Evolutionary conservation across 306 rosid species (phyloP), one percentile per base, ranked within the genome.

Genomic region (Luffa acutangula): DNA sequence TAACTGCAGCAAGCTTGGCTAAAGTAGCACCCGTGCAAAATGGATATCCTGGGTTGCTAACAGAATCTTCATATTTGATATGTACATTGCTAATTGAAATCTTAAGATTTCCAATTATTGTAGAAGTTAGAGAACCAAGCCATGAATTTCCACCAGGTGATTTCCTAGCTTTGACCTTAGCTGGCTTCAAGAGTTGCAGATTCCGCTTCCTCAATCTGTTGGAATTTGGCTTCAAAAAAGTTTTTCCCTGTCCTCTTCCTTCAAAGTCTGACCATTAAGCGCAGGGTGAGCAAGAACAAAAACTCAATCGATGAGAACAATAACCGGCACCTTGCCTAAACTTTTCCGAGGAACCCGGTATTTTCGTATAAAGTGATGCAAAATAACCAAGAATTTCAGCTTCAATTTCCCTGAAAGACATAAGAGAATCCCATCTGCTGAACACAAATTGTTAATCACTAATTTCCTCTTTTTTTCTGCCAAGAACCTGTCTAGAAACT

Each of bases 281-380:
- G 87, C 91, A 76, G 99, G 99, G 82, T 93, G 90, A 63, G 97
- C 97, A 79, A 95, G 94, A 88, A 95, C 84, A 81, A 95, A 95
- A 41, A 95, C 97, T 52, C 99, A 94, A 81, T 95, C 99, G n/a
- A 93, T 82, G 64, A 95, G 86, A 87, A 95, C 97, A 84, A 95
- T 90, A 49, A 95, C 99, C 11, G 97, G 99, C 88, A 93, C 97
- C 88, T 95, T 95, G 72, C 97, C 99, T 92, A 95, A 90, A 81
- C 99, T 90, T 93, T 95, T 95, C 99, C 99, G 93, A n/a, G 99
- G 99, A 80, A 95, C 99, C 99, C n/a, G n/a, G n/a, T n/a, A n/a
- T n/a, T n/a, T n/a, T n/a, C n/a, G n/a, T n/a, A n/a, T n/a, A n/a
- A n/a, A n/a, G n/a, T n/a, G n/a, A n/a, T n/a, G n/a, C n/a, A n/a